Evolutionary conservation across 176 grass and related monocot species (phyloP), one percentile per base, ranked within the genome.

Genomic region (Aegilops umbellulata): DNA sequence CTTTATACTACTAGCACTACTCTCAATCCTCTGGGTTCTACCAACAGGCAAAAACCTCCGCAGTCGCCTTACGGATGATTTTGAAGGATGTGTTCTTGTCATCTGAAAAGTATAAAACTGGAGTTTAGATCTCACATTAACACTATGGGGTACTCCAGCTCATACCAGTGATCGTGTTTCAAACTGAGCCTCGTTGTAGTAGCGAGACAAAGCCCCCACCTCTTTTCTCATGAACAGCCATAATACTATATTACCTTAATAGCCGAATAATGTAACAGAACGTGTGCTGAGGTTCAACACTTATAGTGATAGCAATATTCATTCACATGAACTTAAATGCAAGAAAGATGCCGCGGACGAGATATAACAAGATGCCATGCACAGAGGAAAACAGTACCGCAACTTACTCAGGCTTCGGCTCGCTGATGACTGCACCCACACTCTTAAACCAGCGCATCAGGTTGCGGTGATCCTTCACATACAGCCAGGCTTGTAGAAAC

Each of bases 401-500:
- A 88, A 68, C 83, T 98, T 85, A 93, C 79, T 79, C 74, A 27
- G 87, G 35, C 60, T 94, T 94, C 66, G 85, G 86, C 62, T 90
- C 87, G 41, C 47, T 96, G 65, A 99, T 91, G 63, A 93, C 80
- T 19, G 80, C 75, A 25, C 94, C 97, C 6, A 96, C 65, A 30
- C 53, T 94, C 85, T 96, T 96, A 75, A 94, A 99, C 97, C 97
- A 99, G n/a, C 79, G 87, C 82, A 94, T 82, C 19, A 96, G 90
- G 77, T 91, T 96, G 74, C 97, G 90, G 74, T 99, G 97, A 85
- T 99, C 97, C 80, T 94, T 99, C 64, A 99, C 97, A 78, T 99
- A 99, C 55, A 99, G 87, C 97, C 97, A 99, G 46, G 94, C 97
- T 94, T 96, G 92, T 16, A 99, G 91, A 79, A 99, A 99, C 77